Base-by-base conservation (phyloP, 495 filamentous ascomycete genomes). In the Talaromyces proteolyticus region DNA sequence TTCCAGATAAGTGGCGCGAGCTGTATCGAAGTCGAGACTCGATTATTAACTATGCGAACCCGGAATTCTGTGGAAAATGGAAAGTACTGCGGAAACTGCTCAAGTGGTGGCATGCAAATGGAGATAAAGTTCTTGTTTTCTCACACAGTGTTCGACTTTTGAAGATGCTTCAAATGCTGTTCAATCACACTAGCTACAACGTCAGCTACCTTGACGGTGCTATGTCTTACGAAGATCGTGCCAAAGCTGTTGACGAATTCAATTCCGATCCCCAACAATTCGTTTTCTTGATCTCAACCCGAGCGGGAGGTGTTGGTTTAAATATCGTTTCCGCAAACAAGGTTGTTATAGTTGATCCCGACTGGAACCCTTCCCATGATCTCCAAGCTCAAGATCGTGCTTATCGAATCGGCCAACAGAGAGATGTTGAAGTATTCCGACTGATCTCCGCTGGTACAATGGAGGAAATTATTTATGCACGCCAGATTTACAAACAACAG, bases 261-360 rank as follows among this genome's bases (percentile, higher is more conserved):
- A 98, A 98, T 66, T 78, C 86, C 4, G 88, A 96, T 59, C 84
- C 91, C 0, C 68, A 67, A 6, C 89, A 94, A 53, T 98, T 98
- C 57, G 91, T 96, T 17, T 98, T 98, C 61, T 73, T 98, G 40
- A 97, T 98, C 56, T 92, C 87, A 16, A 97, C 93, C 17, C 88
- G 87, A 60, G 89, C 93, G 14, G 93, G 93, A 23, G 92, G 92
- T 20, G 78, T 87, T 4, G 92, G 91, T 0, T 72, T 97, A 7
- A 98, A 98, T 60, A 98, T 98, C 62, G 96, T 93, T 3, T 92
- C 89, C 0, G 93, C 93, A 10, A 98, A 98, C 69, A 97, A 97
- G 65, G 92, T 98, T 8, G 93, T 98, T 17, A 88, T 98, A 29
- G 86, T 96, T 36, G 93, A 98, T 61, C 93, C 93, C 0, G 95